Percentiles rank a stretch among this genome's conserved stretches.
Evolutionary conservation across 352 stramenopile genomes (phyloP).

Genomic region (Phytophthora citrophthora): DNA sequence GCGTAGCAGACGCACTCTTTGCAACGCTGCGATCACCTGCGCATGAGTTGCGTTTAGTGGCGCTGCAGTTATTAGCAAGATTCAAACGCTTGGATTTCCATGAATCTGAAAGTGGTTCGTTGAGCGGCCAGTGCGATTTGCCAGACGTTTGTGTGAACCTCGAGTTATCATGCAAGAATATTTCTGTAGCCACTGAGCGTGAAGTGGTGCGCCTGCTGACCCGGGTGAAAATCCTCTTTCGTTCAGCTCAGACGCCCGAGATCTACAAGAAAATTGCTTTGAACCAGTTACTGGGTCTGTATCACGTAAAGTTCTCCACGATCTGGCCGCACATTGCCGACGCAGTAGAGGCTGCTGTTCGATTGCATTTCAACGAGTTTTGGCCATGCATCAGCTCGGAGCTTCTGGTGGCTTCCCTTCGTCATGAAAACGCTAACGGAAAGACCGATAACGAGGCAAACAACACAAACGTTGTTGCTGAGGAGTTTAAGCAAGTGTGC

Average conservation of each 20-base stretch:
- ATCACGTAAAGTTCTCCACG: conserved; percentile 90
- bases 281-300: conserved; percentile 80
- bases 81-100: conserved; percentile 60
- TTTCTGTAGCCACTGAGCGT: conserved; percentile 82
- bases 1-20: conserved; percentile 48
- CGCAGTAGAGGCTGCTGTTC: conserved; percentile 62
- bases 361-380: conserved; percentile 64
- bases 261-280: conserved; percentile 83
- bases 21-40: conserved; percentile 71
- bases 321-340: conserved; percentile 86
- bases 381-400: conserved; percentile 69
- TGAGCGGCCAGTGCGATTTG: conserved; percentile 72
- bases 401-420: conserved; percentile 51
- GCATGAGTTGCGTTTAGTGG: conserved; percentile 70
- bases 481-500: conserved; percentile 62
- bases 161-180: conserved; percentile 55
- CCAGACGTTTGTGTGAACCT: conserved; percentile 71
- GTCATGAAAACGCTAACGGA: conserved; percentile 39
- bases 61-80: conserved; percentile 66
- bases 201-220: conserved; percentile 84
- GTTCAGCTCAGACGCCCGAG: conserved; percentile 71
- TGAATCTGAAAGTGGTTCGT: conserved; percentile 47
- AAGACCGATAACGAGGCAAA: conserved; percentile 13
- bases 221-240: conserved; percentile 78
- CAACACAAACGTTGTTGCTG: conserved; percentile 19